phyloP scores from a whole-genome alignment of 2,329 filamentous ascomycete genomes.

The Paramyrothecium roridum region DNA sequence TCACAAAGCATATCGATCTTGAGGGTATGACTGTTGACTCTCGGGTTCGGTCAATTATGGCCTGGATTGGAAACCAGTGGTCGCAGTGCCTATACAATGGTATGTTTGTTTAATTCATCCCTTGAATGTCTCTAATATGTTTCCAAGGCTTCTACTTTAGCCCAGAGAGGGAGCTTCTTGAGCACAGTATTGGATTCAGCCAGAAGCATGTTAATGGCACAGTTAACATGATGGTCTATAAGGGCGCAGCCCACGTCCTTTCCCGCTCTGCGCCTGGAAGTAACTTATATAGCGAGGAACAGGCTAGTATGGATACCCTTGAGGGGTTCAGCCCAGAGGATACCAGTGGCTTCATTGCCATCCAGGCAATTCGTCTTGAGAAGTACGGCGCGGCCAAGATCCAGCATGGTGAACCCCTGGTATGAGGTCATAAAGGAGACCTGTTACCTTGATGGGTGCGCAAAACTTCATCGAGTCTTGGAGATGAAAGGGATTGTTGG shows the following conservation, averaged over 20 bases:
- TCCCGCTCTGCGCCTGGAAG: conserved; percentile 31
- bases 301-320: conserved; percentile 45
- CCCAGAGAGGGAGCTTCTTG: conserved; percentile 47
- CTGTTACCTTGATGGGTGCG: conserved; percentile 4
- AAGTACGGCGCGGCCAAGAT: conserved; percentile 23
- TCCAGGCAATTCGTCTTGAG: conserved; percentile 63
- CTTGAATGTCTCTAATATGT: conserved; percentile 22
- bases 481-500: no score
- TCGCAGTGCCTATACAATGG: conserved; percentile 45
- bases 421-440: conserved; percentile 1
- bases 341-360: conserved; percentile 55
- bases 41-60: conserved; percentile 48
- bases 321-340: conserved; percentile 37
- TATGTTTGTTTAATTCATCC: conserved; percentile 17
- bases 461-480: no score
- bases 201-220: conserved; percentile 44
- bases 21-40: conserved; percentile 55
- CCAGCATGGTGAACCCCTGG: conserved; percentile 13
- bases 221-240: conserved; percentile 28
- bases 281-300: conserved; percentile 45
- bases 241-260: conserved; percentile 35
- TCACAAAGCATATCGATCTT: conserved; percentile 35
- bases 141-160: conserved; percentile 46
- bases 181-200: conserved; percentile 56
- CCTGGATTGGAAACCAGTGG: conserved; percentile 49